phyloP scores from a whole-genome alignment of 768 basidiomycete genomes.

The Lactarius hengduanensis region DNA sequence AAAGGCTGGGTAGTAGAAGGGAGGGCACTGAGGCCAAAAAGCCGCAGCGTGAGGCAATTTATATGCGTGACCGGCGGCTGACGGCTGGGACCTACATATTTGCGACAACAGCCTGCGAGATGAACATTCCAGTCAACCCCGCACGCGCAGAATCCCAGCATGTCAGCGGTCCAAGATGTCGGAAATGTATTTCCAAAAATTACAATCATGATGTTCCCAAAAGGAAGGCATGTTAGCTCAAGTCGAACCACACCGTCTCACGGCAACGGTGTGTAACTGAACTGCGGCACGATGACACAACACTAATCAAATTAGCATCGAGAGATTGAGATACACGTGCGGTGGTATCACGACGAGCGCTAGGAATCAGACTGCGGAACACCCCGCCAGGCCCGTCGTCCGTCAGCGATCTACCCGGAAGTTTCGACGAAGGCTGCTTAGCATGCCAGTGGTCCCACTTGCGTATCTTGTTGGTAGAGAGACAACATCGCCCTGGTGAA shows the following conservation, averaged over 20 bases:
- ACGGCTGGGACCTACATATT: slow-evolving; percentile 1
- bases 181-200: not conserved
- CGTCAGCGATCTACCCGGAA: not conserved
- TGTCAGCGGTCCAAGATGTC: not conserved
- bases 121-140: not conserved
- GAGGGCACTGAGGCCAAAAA: not conserved
- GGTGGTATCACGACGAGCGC: not conserved
- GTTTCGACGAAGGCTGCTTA: not conserved
- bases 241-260: not conserved
- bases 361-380: not conserved
- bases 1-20: not conserved
- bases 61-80: slow-evolving; percentile 26
- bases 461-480: not conserved
- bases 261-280: not conserved
- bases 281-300: not conserved
- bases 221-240: not conserved
- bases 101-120: not conserved
- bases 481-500: not conserved
- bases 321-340: not conserved
- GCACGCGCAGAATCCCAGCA: not conserved
- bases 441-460: not conserved
- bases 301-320: not conserved
- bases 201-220: not conserved
- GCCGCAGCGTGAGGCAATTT: slow-evolving; percentile 7
- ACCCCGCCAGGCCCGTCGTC: not conserved